phyloP scores from a whole-genome alignment of 1,284 basidiomycete genomes.

The Ceraceosorus guamensis region DNA sequence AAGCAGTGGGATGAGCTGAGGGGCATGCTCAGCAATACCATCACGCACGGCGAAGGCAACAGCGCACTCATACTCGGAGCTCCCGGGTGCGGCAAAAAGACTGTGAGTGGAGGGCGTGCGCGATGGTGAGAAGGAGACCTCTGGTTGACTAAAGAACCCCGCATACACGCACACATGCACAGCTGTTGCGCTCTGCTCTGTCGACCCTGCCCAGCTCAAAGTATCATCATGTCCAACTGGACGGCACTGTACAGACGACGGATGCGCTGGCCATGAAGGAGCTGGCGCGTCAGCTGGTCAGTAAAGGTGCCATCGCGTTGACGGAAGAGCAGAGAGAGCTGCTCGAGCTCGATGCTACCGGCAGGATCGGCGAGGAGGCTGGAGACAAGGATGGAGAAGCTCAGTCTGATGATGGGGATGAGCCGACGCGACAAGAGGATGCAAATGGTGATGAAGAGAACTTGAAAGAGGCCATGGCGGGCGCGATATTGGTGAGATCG shows the following conservation, averaged over 20 bases:
- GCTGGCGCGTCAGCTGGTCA: conserved; percentile 41
- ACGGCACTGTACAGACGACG: conserved; percentile 30
- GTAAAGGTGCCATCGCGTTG: conserved; percentile 30
- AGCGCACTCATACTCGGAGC: conserved; percentile 39
- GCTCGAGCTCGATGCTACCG: not conserved
- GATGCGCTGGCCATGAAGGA: conserved; percentile 39
- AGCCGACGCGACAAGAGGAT: conserved; percentile 3
- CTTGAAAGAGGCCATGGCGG: conserved; percentile 6
- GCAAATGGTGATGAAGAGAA: conserved; percentile 7
- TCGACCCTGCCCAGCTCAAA: conserved; percentile 4
- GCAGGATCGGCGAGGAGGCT: not conserved
- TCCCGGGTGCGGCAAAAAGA: conserved; percentile 30
- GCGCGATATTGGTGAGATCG: conserved; percentile 5
- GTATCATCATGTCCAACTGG: conserved; percentile 31
- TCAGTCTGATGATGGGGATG: not conserved
- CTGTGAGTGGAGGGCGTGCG: conserved; percentile 9
- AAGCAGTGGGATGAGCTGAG: conserved; percentile 28
- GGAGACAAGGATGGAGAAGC: conserved; percentile 3
- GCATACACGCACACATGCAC: not conserved
- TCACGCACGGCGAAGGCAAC: conserved; percentile 34
- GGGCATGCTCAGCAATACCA: conserved; percentile 20
- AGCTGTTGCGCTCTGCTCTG: conserved; percentile 36
- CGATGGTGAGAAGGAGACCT: not conserved
- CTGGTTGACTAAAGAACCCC: not conserved
- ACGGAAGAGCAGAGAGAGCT: conserved; percentile 5